Evolutionary conservation across 192 early-diverging fungal genomes (phyloP), one percentile per base, ranked within the genome.

Genomic region (Backusella morwellensis): DNA sequence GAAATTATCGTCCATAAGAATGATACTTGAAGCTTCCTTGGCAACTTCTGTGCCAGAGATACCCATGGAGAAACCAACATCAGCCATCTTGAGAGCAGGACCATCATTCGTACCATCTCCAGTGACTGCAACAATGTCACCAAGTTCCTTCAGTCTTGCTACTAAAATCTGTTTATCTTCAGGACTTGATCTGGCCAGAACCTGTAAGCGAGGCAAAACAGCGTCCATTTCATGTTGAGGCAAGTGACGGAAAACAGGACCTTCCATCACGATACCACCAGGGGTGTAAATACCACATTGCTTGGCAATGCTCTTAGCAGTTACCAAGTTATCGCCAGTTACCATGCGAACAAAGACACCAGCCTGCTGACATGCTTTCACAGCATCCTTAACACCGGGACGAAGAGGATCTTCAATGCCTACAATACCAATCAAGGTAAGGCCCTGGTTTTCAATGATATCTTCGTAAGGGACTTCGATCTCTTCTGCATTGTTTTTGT

Each of bases 101-200:
- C 94, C 98, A 81, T 99, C 98, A 82, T 99, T 99, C n/a, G 98
- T 99, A 11, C 98, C 98, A 86, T 99, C 98, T 35, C 98, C 98
- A 47, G 97, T 99, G 0, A 99, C 97, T 0, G 98, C 96, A 6
- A 99, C 98, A 63, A 97, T 95, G 81, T 99, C 96, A 56, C 95
- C 95, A 52, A 97, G 86, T 47, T 91, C 86, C 80, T 95, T 95
- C 73, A 99, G 86, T 76, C 92, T 89, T 38, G 91, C 87, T 8
- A 99, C 97, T 21, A 99, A 86, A 76, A 98, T 95, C 80, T 95
- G 95, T 82, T 99, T 99, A 82, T 99, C 98, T 67, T 94, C 89
- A 21, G 98, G 98, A 79, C 93, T 95, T 21, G 92, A 93, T 41
- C 98, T 91, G 35, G 98, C 98, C 52, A 99, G 86, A 19, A 99